Conservation (phyloP, 148 eudicot genomes). For the Vaccinium darrowii region DNA sequence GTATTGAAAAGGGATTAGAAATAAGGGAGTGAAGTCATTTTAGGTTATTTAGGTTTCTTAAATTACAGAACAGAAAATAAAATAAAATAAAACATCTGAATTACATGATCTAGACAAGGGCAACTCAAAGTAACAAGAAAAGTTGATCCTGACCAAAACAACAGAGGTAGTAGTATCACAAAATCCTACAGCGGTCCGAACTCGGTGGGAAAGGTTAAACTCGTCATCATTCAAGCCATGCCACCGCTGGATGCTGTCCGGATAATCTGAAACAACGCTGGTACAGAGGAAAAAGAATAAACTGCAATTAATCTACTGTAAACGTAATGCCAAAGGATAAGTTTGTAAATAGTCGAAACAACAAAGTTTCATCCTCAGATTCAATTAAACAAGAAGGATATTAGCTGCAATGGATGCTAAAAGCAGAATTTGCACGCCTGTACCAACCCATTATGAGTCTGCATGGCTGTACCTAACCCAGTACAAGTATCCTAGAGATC, state of each 20-base stretch:
- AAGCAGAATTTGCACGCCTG: neutral
- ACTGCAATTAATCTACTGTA: slow-evolving; percentile 16
- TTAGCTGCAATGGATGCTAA: neutral
- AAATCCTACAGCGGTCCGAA: neutral
- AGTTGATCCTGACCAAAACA: neutral
- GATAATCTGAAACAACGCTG: slow-evolving; percentile 69
- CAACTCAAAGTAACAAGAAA: neutral
- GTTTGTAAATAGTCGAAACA: neutral
- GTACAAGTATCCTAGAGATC: neutral
- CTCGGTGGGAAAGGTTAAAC: neutral
- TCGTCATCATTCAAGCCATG: slow-evolving; percentile 33
- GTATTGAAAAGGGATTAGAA: neutral
- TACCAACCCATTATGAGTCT: neutral
- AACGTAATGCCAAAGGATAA: neutral
- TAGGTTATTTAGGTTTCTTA: neutral
- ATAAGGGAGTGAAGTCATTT: neutral
- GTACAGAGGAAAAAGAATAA: slow-evolving; percentile 9
- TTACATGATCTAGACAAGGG: neutral
- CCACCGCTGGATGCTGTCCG: slow-evolving; percentile 59
- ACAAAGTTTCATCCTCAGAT: neutral
- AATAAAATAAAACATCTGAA: neutral
- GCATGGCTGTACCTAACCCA: neutral
- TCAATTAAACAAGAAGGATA: neutral
- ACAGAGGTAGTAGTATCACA: neutral
- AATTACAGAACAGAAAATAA: neutral